Percentiles rank a stretch among this genome's conserved stretches.
These are phyloP conservation scores for Funneliformis mosseae DNA, from an alignment of 192 early-diverging fungal genomes.

Conservation along the genomic window DNA sequence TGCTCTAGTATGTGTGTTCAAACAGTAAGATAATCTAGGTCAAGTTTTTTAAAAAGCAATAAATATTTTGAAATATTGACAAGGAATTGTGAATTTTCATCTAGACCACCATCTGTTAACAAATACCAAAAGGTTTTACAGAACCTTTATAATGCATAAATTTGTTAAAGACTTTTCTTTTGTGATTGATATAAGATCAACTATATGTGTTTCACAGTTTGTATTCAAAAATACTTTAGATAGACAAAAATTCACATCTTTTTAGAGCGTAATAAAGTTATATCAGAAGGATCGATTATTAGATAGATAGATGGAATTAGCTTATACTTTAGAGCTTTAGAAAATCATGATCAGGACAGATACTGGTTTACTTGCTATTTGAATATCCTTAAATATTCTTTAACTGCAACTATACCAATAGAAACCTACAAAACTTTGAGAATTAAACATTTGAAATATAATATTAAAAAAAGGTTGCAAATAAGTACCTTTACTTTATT, in stretches of 20 bases:
- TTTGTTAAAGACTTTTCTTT: not conserved
- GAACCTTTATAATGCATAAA: not conserved
- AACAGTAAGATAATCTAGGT: too few species aligned
- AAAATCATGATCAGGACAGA: too few species aligned
- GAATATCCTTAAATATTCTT: not conserved
- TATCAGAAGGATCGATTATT: not conserved
- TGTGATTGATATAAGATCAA: not conserved
- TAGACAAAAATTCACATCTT: too few species aligned
- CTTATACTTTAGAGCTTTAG: not conserved
- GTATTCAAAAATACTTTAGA: too few species aligned
- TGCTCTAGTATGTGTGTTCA: not conserved
- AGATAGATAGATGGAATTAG: slow-evolving; percentile 12
- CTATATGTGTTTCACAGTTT: not conserved
- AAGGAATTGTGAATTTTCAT: not conserved
- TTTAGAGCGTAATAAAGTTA: too few species aligned
- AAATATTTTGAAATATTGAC: slow-evolving; percentile 1
- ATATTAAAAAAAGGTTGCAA: too few species aligned
- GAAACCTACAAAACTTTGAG: too few species aligned
- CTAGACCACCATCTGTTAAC: not conserved
- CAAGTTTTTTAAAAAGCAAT: not conserved
- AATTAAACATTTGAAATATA: too few species aligned
- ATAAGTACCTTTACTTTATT: not conserved
- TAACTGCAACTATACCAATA: not conserved
- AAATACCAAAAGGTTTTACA: not conserved
- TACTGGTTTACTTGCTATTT: not conserved